Evolutionary conservation across 257 asterid species (phyloP).

Genomic region (Leonotis leonurus): DNA sequence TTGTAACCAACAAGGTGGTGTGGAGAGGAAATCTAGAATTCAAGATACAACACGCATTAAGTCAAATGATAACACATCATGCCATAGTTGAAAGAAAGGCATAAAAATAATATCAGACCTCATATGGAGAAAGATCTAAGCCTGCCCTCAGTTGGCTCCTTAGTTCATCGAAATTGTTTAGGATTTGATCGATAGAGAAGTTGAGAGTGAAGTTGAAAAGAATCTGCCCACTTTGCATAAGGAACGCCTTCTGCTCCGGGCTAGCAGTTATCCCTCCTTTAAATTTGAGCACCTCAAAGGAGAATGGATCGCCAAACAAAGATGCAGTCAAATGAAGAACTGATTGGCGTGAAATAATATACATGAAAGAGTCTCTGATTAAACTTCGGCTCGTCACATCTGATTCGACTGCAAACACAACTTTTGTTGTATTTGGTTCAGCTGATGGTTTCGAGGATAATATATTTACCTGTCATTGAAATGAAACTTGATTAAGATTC

Average conservation of each 20-base stretch:
- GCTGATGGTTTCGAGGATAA: slow-evolving; percentile 27
- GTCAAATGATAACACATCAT: not conserved
- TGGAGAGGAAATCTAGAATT: not conserved
- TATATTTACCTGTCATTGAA: slow-evolving; percentile 46
- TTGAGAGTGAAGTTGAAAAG: slow-evolving; percentile 79
- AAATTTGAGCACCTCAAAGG: slow-evolving; percentile 74
- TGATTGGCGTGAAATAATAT: slow-evolving; percentile 25
- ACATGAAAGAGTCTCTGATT: slow-evolving; percentile 32
- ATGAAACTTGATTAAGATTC: not conserved
- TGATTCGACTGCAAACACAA: slow-evolving; percentile 53
- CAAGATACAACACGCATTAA: not conserved
- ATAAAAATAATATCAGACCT: slow-evolving; percentile 39
- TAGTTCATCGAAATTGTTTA: slow-evolving; percentile 49
- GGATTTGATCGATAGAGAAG: slow-evolving; percentile 60
- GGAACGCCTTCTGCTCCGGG: slow-evolving; percentile 74
- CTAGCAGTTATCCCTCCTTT: slow-evolving; percentile 74
- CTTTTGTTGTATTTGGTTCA: slow-evolving; percentile 48
- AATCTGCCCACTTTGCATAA: slow-evolving; percentile 63
- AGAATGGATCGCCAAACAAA: slow-evolving; percentile 62
- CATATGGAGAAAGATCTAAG: slow-evolving; percentile 59
- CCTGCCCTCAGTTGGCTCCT: slow-evolving; percentile 63
- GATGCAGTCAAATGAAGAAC: slow-evolving; percentile 44
- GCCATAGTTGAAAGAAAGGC: not conserved
- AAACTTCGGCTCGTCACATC: slow-evolving; percentile 44
- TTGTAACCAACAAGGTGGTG: not conserved